Conservation (phyloP, 768 basidiomycete genomes). For the Lentinula aciculospora region DNA sequence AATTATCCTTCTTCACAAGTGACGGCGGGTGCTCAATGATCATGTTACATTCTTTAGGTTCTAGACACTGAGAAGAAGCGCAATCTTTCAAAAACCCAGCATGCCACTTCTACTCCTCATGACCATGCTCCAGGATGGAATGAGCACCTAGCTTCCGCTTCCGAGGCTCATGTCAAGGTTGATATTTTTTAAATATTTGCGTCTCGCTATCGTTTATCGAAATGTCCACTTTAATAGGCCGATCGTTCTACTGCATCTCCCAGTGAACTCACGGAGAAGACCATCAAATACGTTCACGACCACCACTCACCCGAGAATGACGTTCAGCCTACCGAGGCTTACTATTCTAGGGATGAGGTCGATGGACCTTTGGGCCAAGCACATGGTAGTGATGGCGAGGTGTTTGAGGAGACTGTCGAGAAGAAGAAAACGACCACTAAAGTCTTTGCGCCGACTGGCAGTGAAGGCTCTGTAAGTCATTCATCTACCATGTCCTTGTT, state of each 20-base stretch:
- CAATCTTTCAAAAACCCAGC: slow-evolving; percentile 4
- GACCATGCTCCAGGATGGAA: slow-evolving; percentile 7
- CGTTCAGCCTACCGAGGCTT: slow-evolving; percentile 1
- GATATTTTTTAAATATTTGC: neutral
- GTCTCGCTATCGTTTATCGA: neutral
- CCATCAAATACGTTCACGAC: slow-evolving; percentile 1
- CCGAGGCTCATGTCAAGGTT: slow-evolving; percentile 7
- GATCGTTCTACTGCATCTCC: slow-evolving; percentile 3
- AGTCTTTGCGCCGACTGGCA: neutral
- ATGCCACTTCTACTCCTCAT: slow-evolving; percentile 4
- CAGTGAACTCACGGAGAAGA: neutral
- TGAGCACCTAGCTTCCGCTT: slow-evolving; percentile 4
- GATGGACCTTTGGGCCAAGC: slow-evolving; percentile 1
- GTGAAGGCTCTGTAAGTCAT: too few species aligned
- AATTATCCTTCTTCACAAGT: neutral
- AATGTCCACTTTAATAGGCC: neutral
- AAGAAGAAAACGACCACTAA: neutral
- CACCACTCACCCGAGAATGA: slow-evolving; percentile 1
- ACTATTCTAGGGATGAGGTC: neutral
- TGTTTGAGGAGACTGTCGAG: neutral
- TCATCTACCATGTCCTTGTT: too few species aligned
- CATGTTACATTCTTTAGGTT: neutral
- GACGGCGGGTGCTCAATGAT: neutral
- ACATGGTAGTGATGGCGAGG: neutral
- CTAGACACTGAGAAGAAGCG: slow-evolving; percentile 4